Conservation (phyloP, 345 rosid genomes). For the Populus euphratica region DNA sequence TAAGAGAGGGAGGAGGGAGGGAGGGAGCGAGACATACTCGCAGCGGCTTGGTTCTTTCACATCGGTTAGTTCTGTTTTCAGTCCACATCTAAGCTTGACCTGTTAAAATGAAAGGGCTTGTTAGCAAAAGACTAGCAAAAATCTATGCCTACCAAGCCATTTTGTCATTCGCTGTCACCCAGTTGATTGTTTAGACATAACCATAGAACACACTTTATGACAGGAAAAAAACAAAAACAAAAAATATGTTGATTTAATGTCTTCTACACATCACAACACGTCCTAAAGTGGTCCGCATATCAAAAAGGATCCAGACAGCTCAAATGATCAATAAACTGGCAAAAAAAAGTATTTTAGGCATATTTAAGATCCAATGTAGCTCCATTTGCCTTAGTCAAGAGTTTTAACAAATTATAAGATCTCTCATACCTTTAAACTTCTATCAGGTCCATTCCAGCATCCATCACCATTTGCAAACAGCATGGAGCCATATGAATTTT, state of each 20-base stretch:
- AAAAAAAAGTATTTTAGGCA: neutral
- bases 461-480: constrained; percentile 68
- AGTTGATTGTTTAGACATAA: neutral
- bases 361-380: neutral
- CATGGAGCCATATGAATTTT: constrained; percentile 60
- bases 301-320: neutral
- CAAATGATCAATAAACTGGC: neutral
- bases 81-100: constrained; percentile 87
- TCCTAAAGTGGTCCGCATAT: neutral
- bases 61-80: constrained; percentile 69
- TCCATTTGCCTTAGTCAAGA: neutral
- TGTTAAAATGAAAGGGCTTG: constrained; percentile 18
- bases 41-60: constrained; percentile 97
- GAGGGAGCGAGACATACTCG: constrained; percentile 53
- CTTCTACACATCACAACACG: neutral
- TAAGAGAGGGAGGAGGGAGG: neutral
- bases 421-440: constrained; percentile 73
- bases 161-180: neutral
- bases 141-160: neutral
- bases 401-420: neutral
- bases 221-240: neutral
- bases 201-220: neutral
- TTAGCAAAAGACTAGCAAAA: neutral
- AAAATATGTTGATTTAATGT: neutral
- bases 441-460: constrained; percentile 97